Base-by-base conservation (phyloP, 345 rosid genomes). In the Raphanus sativus region DNA sequence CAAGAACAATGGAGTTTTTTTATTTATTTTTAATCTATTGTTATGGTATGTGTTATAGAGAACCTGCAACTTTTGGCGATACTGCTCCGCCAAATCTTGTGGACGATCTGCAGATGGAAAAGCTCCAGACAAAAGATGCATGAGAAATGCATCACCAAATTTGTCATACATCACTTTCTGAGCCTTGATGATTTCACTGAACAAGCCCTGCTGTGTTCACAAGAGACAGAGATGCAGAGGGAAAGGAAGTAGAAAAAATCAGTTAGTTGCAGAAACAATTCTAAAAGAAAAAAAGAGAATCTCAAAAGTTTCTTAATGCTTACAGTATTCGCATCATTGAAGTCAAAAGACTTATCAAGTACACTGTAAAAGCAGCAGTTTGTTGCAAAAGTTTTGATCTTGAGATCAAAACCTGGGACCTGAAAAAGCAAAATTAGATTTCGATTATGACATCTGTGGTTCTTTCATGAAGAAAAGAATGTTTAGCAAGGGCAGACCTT, bases 161-260 rank as follows among this genome's bases (percentile, higher is more conserved):
- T 84, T 88, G 85, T 91, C 99, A 64, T 89, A 92, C 97, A 95
- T 92, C 80, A 92, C 86, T 83, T 89, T 95, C 89, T 95, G 98
- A 79, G 88, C 96, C 78, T 75, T 77, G 70, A 89, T 90, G 81
- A 91, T 91, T 84, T 95, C 99, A 74, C 91, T 93, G 56, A 91
- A 90, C 88, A 95, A 81, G 74, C 79, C 62, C 63, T 86, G 88
- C 99, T 95, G 93, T 88, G 91, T 75, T 70, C 73, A 66, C 0
- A 65, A 38, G 15, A 29, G 15, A 29, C 26, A 33, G 17, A 77
- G 64, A 75, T 67, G 67, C 77, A 71, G 3, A 79, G 0, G 5
- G 34, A 63, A 67, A 67, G 12, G 13, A 36, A 74, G 55, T 21
- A 21, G 21, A 21, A 21, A 67, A 67, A 74, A 7, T 9, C 4